Evolutionary conservation across 2,329 filamentous ascomycete species (phyloP), one percentile per base, ranked within the genome.

Genomic region (Fusarium incarnatum): DNA sequence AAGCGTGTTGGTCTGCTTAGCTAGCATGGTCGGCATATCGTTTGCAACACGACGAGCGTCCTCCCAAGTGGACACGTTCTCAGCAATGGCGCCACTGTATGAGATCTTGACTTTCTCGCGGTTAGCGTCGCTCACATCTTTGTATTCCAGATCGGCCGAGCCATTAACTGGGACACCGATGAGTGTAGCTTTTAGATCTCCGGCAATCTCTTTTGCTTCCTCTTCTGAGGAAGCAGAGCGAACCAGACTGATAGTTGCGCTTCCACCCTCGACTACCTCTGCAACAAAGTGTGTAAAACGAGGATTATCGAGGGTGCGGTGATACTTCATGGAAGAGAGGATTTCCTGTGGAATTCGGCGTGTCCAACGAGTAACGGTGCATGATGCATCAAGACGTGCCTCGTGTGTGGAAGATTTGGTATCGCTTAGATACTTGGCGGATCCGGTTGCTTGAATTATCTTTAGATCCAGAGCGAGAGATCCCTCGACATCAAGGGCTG

Each of bases 81-180:
- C 49, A 23, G 49, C 49, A 30, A 53, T 53, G 25, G 49, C 49
- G 37, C 49, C 49, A 22, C 49, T 53, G 25, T 53, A 53, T 28
- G 49, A 53, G 34, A 53, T 53, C 25, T 42, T 53, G 32, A 53
- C 49, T 15, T 53, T 40, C 34, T 53, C 49, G 37, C 49, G 49
- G 34, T 53, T 42, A 20, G 13, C 34, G 4, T 53, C 49, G 49
- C 49, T 53, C 13, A 53, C 34, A 10, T 22, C 25, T 18, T 53
- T 53, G 23, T 53, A 53, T 53, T 53, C 49, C 25, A 53, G 32
- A 8, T 53, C n/a, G 25, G 23, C 34, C 8, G 49, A 53, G 49
- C 49, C 49, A 42, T 30, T 53, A 13, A 53, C 7, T 42, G 49
- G 49, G n/a, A 53, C 25, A 18, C 49, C 49, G 18, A 53, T 9